phyloP scores from a whole-genome alignment of 1,139 yeast species.

The Hemisphaericaspora subhashii region DNA sequence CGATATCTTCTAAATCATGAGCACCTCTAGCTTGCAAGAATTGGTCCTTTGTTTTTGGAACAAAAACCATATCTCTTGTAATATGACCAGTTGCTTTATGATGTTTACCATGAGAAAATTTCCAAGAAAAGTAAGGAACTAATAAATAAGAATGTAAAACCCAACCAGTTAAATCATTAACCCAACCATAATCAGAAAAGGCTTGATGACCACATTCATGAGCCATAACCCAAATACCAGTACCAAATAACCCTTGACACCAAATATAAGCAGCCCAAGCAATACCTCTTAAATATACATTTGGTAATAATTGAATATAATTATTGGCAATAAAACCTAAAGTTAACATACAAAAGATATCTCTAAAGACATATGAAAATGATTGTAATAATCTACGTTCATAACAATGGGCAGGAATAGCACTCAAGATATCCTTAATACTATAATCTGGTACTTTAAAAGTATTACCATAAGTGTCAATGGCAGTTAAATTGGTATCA shows the following conservation, averaged over 20 bases:
- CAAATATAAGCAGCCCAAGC: constrained; percentile 57
- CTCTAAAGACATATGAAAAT: constrained; percentile 58
- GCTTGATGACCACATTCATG: constrained; percentile 72
- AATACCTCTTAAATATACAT: constrained; percentile 43
- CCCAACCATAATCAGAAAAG: constrained; percentile 53
- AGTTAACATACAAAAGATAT: constrained; percentile 43
- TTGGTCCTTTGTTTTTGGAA: constrained; percentile 54
- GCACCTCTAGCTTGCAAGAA: constrained; percentile 30
- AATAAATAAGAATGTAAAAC: constrained; percentile 55
- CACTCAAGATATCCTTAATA: constrained; percentile 59
- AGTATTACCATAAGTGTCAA: constrained; percentile 55
- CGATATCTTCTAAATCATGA: constrained; percentile 40
- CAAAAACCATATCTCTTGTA: constrained; percentile 61
- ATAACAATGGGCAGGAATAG: constrained; percentile 64
- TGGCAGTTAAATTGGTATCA: constrained; percentile 31
- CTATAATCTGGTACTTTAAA: constrained; percentile 64
- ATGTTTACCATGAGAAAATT: constrained; percentile 59
- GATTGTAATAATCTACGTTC: constrained; percentile 52
- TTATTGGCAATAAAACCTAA: constrained; percentile 49
- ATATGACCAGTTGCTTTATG: constrained; percentile 66
- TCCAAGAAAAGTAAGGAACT: constrained; percentile 67
- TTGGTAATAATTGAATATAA: constrained; percentile 52
- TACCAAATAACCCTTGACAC: constrained; percentile 46
- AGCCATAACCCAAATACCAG: constrained; percentile 64
- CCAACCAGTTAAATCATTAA: constrained; percentile 63